These are phyloP conservation scores for Malus hybrid DNA, from an alignment of 331 rosid species.

Conservation along the genomic window DNA sequence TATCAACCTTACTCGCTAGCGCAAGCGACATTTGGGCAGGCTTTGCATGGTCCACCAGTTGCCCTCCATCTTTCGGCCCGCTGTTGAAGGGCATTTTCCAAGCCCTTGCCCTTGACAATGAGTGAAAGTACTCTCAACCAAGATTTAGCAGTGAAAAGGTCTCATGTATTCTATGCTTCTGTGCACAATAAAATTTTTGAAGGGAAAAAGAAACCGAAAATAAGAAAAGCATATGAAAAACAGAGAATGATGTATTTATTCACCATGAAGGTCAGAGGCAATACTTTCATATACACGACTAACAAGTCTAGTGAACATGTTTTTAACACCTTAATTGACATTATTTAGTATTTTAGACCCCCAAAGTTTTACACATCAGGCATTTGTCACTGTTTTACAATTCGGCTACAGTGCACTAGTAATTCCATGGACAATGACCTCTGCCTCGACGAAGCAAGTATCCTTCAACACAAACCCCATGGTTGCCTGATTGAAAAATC, in stretches of 20 bases:
- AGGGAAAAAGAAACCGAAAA: neutral
- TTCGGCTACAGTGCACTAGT: slow-evolving; percentile 15
- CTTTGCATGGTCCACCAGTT: no score
- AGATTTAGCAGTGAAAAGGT: neutral
- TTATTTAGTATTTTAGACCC: neutral
- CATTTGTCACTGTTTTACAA: neutral
- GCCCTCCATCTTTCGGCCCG: no score
- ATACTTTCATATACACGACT: neutral
- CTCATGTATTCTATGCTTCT: no score
- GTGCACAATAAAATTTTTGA: no score
- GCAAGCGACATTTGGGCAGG: no score
- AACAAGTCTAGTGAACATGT: neutral
- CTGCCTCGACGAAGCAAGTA: slow-evolving; percentile 36
- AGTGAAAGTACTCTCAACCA: no score
- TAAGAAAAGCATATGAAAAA: neutral
- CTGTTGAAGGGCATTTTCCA: no score
- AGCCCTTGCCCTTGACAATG: no score
- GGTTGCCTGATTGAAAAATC: slow-evolving; percentile 10
- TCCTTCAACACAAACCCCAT: slow-evolving; percentile 20
- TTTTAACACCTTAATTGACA: neutral
- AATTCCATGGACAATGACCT: slow-evolving; percentile 44
- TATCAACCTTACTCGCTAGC: no score
- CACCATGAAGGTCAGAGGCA: neutral
- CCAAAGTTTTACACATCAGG: neutral
- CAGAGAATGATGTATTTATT: neutral